Percentiles rank a stretch among this genome's conserved stretches.
Evolutionary conservation across 768 basidiomycete species (phyloP).

Genomic region (Cubamyces sp.): DNA sequence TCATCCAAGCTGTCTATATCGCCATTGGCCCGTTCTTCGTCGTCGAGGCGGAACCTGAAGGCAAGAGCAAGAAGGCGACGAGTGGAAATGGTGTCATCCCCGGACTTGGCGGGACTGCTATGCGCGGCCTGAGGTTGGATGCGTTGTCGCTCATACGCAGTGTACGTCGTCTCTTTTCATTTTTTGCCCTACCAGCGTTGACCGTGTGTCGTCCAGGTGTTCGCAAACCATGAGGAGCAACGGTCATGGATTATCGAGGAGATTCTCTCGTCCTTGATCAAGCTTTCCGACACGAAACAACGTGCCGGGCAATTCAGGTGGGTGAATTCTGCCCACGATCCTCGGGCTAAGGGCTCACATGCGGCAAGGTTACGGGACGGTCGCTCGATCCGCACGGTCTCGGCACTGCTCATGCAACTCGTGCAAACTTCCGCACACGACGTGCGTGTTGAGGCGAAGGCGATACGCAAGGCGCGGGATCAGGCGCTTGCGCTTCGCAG

Average conservation of each 20-base stretch:
- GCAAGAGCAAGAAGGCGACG: conserved; percentile 49
- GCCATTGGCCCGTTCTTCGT: conserved; percentile 95
- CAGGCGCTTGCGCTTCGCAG: conserved; percentile 62
- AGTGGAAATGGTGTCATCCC: conserved; percentile 5
- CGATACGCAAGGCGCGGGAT: conserved; percentile 64
- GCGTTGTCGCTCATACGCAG: conserved; percentile 83
- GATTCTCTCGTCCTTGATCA: conserved; percentile 87
- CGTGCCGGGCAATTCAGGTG: conserved; percentile 89
- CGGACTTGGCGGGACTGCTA: conserved; percentile 76
- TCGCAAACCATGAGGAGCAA: conserved; percentile 89
- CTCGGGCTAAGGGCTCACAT: not conserved
- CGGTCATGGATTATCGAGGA: conserved; percentile 98
- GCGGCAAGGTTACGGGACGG: conserved; percentile 82
- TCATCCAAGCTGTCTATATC: conserved; percentile 92
- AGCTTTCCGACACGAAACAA: conserved; percentile 87
- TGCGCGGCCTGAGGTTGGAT: conserved; percentile 81
- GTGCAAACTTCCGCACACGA: conserved; percentile 94
- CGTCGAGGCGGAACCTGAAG: conserved; percentile 63
- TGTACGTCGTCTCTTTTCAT: conserved; percentile 49
- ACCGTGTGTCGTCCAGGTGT: conserved; percentile 59
- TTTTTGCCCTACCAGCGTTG: not conserved
- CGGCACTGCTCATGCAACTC: conserved; percentile 92
- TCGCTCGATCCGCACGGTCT: conserved; percentile 89
- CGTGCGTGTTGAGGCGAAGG: conserved; percentile 70
- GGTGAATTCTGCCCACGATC: conserved; percentile 5